These are phyloP conservation scores for Cyberlindnera saturnus DNA, from an alignment of 805 yeast genomes.

Conservation along the genomic window DNA sequence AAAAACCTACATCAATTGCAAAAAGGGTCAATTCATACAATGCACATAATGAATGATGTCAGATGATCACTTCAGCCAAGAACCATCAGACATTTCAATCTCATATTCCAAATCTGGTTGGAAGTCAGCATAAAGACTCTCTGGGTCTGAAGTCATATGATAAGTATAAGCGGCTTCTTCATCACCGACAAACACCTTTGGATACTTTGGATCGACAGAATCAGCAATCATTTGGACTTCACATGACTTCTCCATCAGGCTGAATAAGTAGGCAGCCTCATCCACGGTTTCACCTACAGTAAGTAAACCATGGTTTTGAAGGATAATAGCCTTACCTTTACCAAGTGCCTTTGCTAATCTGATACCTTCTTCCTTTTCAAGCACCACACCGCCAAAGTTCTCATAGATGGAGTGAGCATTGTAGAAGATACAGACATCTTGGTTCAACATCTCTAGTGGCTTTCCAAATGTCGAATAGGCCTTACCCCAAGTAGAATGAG, in stretches of 20 bases:
- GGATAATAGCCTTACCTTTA: conserved; percentile 44
- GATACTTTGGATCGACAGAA: conserved; percentile 34
- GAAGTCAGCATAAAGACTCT: conserved; percentile 63
- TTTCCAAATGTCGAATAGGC: conserved; percentile 60
- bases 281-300: conserved; percentile 68
- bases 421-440: conserved; percentile 67
- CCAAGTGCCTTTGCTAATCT: conserved; percentile 59
- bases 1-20: not conserved
- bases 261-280: conserved; percentile 65
- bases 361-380: conserved; percentile 57
- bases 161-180: conserved; percentile 65
- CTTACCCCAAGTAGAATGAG: conserved; percentile 60
- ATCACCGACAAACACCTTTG: conserved; percentile 42
- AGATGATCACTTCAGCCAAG: conserved; percentile 13
- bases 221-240: conserved; percentile 62
- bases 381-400: conserved; percentile 75
- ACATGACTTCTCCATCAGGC: conserved; percentile 58
- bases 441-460: conserved; percentile 73
- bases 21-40: not conserved
- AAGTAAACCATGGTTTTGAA: conserved; percentile 69
- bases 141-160: conserved; percentile 56
- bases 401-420: conserved; percentile 58
- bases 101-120: conserved; percentile 63
- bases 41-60: not conserved
- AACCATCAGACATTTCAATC: conserved; percentile 24